Percentiles rank a stretch among this genome's conserved stretches.
phyloP scores from a whole-genome alignment of 2,329 filamentous ascomycete genomes.

The Alternaria tenuissima region DNA sequence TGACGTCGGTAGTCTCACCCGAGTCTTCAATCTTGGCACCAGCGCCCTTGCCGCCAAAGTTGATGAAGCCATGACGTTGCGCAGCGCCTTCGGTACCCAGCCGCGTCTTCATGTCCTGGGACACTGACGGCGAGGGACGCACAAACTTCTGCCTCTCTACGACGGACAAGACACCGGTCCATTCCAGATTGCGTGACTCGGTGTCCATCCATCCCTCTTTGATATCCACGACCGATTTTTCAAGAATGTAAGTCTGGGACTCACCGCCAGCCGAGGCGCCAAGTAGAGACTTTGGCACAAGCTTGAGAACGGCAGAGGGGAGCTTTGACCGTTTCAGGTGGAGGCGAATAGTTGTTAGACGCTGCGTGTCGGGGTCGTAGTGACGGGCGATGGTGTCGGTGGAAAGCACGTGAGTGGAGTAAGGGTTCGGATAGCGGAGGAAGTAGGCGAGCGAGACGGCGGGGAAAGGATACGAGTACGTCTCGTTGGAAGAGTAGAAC shows the following conservation, averaged over 20 bases:
- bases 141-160: slow-evolving; percentile 78
- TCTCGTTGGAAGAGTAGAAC: slow-evolving; percentile 67
- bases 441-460: slow-evolving; percentile 90
- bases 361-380: slow-evolving; percentile 76
- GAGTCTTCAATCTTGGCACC: slow-evolving; percentile 42
- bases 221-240: slow-evolving; percentile 80
- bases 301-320: slow-evolving; percentile 75
- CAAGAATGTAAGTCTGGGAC: slow-evolving; percentile 81
- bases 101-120: slow-evolving; percentile 38
- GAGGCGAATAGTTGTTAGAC: slow-evolving; percentile 78
- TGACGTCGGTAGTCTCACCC: slow-evolving; percentile 68
- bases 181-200: slow-evolving; percentile 82
- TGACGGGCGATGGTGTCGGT: slow-evolving; percentile 81
- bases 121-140: slow-evolving; percentile 49
- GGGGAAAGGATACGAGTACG: slow-evolving; percentile 82
- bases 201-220: slow-evolving; percentile 84
- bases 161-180: slow-evolving; percentile 80
- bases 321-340: slow-evolving; percentile 84
- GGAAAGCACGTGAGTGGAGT: slow-evolving; percentile 81
- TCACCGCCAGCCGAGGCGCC: slow-evolving; percentile 67
- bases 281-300: slow-evolving; percentile 74
- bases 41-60: slow-evolving; percentile 31
- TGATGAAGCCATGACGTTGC: slow-evolving; percentile 44
- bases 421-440: slow-evolving; percentile 87
- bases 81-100: slow-evolving; percentile 43